Base-by-base conservation (phyloP, 371 early-diverging fungal species). In the Mucor racemosus region DNA sequence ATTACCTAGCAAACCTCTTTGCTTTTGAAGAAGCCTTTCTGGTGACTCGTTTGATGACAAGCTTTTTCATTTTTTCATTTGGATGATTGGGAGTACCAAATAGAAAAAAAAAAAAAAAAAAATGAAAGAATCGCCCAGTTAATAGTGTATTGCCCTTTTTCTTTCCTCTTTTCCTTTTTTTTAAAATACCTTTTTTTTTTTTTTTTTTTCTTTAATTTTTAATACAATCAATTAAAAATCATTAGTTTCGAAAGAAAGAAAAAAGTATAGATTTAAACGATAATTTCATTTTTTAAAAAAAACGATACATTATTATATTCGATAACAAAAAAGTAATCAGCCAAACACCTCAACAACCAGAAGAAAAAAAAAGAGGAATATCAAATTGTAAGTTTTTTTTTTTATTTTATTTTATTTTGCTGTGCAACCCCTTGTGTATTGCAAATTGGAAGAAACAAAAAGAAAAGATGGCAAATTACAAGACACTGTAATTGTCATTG, bases 21-120 rank as follows among this genome's bases (percentile, higher is more conserved):
- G 44, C 26, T 26, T 7, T 44, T 44, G 44, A 44, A 44, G 44
- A 42, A 44, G 17, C 44, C 26, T 26, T 26, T 26, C 26, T 11
- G 50, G 50, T 50, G 50, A 50, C 50, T 50, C 9, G 50, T 26
- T 50, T 50, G 50, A 50, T 50, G 50, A 50, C 50, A 50, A 50
- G 50, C 21, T 50, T 50, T 41, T 41, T 15, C 15, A 9, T 46
- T 50, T 50, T 21, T 50, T 21, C 26, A 19, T 50, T 50, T 50
- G 26, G 11, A 11, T 50, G 50, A 13, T 21, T 26, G 19, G 50
- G 50, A 50, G 50, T 50, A 50, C 44, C 44, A 44, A 44, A 44
- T 17, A 44, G 17, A 44, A 44, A 42, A 42, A 42, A 42, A 42
- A 42, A 42, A 13, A n/a, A n/a, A 42, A 44, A 44, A 17, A 17